A percentile compares a stretch with the other conserved stretches of the same genome.
Evolutionary conservation across 1,284 basidiomycete genomes (phyloP).

Genomic region (Coniferiporia sulphurascens): DNA sequence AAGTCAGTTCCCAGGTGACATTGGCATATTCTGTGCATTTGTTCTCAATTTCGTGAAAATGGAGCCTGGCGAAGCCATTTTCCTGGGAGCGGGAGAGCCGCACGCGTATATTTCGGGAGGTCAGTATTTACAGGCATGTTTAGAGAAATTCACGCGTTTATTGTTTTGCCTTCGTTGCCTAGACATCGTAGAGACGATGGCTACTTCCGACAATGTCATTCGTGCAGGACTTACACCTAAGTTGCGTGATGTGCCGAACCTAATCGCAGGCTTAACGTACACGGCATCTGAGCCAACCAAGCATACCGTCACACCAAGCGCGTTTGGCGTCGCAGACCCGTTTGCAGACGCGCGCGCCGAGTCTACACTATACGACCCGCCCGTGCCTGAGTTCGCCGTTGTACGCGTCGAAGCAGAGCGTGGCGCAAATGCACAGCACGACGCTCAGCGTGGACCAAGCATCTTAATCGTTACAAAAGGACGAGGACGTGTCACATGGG

Average conservation of each 20-base stretch:
- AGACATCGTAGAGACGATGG: slow-evolving; percentile 99
- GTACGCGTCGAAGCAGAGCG: slow-evolving; percentile 44
- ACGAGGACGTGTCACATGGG: slow-evolving; percentile 43
- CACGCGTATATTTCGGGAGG: slow-evolving; percentile 95
- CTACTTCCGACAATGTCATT: slow-evolving; percentile 98
- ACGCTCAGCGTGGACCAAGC: slow-evolving; percentile 76
- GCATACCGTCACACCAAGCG: slow-evolving; percentile 62
- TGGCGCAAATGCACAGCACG: slow-evolving; percentile 47
- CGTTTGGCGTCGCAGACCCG: slow-evolving; percentile 35
- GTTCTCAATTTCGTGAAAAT: slow-evolving; percentile 85
- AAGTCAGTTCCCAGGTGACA: slow-evolving; percentile 84
- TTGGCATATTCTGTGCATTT: slow-evolving; percentile 94
- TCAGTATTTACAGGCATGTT: slow-evolving; percentile 29
- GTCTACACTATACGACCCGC: slow-evolving; percentile 82
- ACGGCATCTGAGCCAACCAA: slow-evolving; percentile 59
- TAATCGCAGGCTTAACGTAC: slow-evolving; percentile 89
- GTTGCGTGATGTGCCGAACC: slow-evolving; percentile 86
- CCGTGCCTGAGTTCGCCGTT: slow-evolving; percentile 92
- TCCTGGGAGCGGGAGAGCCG: slow-evolving; percentile 93
- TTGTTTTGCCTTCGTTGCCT: slow-evolving; percentile 1
- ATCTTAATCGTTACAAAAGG: slow-evolving; percentile 78
- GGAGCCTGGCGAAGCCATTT: slow-evolving; percentile 85
- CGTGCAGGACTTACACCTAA: slow-evolving; percentile 98
- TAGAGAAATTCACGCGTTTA: not conserved
- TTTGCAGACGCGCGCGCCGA: slow-evolving; percentile 21